phyloP scores from a whole-genome alignment of 768 basidiomycete genomes.

The Termitomyces sp. region DNA sequence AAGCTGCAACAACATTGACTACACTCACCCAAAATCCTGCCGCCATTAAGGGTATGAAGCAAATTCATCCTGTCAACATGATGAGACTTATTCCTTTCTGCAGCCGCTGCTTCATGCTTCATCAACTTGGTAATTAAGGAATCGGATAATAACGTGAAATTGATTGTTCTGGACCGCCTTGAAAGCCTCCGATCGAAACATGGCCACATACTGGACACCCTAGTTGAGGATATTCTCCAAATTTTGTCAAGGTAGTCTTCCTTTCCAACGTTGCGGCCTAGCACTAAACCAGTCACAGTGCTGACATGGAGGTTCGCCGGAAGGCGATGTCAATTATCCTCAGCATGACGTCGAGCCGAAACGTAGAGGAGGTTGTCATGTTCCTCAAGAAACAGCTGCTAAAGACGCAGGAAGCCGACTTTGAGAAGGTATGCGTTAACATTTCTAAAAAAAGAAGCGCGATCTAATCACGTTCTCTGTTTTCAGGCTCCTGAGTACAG shows the following conservation, averaged over 20 bases:
- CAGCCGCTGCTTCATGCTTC: constrained; percentile 86
- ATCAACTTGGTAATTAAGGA: constrained; percentile 91
- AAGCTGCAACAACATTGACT: constrained; percentile 93
- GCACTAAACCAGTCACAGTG: constrained; percentile 37
- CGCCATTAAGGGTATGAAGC: constrained; percentile 79
- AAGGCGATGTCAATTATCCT: constrained; percentile 89
- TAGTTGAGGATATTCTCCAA: constrained; percentile 95
- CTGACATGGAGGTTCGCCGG: constrained; percentile 94
- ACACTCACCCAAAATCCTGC: constrained; percentile 93
- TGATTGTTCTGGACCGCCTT: constrained; percentile 92
- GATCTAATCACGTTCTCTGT: not conserved
- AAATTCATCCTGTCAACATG: not conserved
- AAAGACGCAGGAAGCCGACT: constrained; percentile 86
- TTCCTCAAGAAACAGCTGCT: constrained; percentile 99
- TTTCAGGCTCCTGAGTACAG: constrained; percentile 87
- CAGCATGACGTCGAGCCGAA: constrained; percentile 89
- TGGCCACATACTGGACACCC: constrained; percentile 81
- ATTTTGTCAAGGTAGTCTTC: constrained; percentile 68
- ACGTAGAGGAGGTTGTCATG: constrained; percentile 93
- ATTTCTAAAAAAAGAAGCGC: not conserved
- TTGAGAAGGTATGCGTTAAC: constrained; percentile 68
- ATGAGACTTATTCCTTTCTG: not conserved
- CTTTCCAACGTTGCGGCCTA: not conserved
- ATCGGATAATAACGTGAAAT: constrained; percentile 98
- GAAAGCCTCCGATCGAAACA: constrained; percentile 80